phyloP scores from a whole-genome alignment of 2,329 filamentous ascomycete species.

The Hypoxylon sp. region DNA sequence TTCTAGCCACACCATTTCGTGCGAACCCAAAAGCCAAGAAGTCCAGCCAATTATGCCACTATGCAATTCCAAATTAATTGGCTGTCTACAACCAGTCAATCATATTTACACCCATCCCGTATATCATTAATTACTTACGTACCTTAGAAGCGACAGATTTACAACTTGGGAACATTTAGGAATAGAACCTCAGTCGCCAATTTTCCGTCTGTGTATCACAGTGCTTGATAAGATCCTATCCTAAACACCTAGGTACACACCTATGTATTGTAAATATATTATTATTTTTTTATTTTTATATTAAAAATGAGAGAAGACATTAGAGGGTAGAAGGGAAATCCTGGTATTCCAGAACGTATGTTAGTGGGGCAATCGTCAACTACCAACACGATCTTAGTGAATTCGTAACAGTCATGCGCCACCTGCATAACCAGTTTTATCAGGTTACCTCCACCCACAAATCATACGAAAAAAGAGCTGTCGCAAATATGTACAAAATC shows the following conservation, averaged over 20 bases:
- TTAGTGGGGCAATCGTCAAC: neutral
- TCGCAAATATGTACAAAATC: neutral
- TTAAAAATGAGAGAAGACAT: too few species aligned
- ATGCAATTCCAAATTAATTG: constrained; percentile 3
- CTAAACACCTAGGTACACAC: neutral
- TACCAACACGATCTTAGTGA: neutral
- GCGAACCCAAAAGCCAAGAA: neutral
- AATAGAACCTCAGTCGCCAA: neutral
- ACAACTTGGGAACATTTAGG: constrained; percentile 12
- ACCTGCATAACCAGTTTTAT: neutral
- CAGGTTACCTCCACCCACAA: neutral
- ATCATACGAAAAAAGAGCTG: neutral
- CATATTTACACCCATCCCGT: neutral
- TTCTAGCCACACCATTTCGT: neutral
- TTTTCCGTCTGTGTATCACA: too few species aligned
- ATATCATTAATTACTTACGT: too few species aligned
- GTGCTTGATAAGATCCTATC: too few species aligned
- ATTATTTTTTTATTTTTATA: too few species aligned
- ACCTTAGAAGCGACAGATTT: constrained; percentile 20
- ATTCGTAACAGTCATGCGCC: constrained; percentile 1
- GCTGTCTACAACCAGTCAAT: neutral
- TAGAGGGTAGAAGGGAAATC: too few species aligned
- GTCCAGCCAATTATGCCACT: neutral
- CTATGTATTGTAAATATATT: too few species aligned
- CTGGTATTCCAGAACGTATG: neutral